These are phyloP conservation scores for Syzygium aqueum DNA, from an alignment of 345 rosid species.

Conservation along the genomic window DNA sequence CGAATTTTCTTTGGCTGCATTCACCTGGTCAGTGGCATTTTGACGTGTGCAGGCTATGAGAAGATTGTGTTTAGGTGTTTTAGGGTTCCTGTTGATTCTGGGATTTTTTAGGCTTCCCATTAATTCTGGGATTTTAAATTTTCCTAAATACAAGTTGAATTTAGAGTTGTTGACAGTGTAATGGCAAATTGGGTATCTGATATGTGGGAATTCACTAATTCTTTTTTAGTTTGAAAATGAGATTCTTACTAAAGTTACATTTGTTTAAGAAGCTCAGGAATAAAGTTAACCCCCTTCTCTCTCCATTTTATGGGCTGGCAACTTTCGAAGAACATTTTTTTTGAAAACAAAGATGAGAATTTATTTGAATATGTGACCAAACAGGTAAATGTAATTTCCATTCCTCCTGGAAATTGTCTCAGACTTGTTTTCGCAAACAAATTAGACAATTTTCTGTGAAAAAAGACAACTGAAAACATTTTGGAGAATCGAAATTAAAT, in stretches of 20 bases:
- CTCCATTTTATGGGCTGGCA: background rate
- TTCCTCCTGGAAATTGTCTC: background rate
- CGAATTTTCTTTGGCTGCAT: background rate
- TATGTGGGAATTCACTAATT: background rate
- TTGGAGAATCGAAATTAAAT: background rate
- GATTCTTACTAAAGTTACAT: background rate
- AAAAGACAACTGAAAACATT: background rate
- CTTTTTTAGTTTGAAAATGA: background rate
- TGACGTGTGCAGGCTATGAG: background rate
- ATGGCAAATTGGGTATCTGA: background rate
- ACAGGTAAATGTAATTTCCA: background rate
- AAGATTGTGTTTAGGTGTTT: background rate
- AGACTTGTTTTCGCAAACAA: background rate
- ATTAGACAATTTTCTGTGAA: background rate
- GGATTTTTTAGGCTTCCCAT: background rate
- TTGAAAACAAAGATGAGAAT: background rate
- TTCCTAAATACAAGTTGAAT: background rate
- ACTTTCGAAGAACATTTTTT: background rate
- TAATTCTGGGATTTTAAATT: background rate
- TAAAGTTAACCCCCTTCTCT: too few species aligned
- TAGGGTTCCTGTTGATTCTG: background rate
- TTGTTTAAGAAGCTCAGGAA: too few species aligned
- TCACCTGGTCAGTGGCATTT: background rate
- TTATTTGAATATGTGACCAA: background rate
- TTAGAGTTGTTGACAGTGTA: background rate